Conservation (phyloP, 2,329 filamentous ascomycete genomes). For the Nakataea oryzae region DNA sequence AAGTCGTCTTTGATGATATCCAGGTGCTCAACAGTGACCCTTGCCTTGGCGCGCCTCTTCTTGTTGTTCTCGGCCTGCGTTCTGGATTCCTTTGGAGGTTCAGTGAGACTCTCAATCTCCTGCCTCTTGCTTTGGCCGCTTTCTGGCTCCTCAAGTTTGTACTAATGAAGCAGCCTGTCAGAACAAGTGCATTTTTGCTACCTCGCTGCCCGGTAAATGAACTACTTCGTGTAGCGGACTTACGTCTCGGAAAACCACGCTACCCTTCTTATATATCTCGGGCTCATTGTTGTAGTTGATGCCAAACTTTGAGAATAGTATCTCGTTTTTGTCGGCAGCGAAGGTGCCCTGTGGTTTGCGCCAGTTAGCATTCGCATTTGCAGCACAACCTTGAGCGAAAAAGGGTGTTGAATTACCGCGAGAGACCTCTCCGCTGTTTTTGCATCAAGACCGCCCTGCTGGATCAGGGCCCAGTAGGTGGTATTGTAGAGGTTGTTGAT, state of each 20-base stretch:
- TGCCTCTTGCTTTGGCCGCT: conserved; percentile 31
- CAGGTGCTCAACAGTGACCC: conserved; percentile 71
- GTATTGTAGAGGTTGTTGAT: conserved; percentile 99
- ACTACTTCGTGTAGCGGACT: conserved; percentile 15
- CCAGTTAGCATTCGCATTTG: background rate
- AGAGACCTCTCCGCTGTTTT: conserved; percentile 74
- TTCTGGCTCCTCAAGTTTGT: conserved; percentile 55
- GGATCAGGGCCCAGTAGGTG: conserved; percentile 84
- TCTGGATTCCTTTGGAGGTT: conserved; percentile 53
- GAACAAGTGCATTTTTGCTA: background rate
- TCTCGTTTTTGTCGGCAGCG: conserved; percentile 87
- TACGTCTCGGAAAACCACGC: conserved; percentile 76
- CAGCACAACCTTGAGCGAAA: background rate
- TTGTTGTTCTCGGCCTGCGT: conserved; percentile 75
- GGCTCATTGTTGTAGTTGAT: conserved; percentile 98
- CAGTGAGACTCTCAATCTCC: conserved; percentile 36
- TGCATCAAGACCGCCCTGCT: conserved; percentile 46
- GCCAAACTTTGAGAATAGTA: conserved; percentile 75
- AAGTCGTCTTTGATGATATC: conserved; percentile 96
- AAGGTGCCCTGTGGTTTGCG: conserved; percentile 56
- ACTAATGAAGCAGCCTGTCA: conserved; percentile 35
- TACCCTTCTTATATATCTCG: conserved; percentile 89
- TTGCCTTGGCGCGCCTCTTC: conserved; percentile 72
- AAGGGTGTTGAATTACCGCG: conserved; percentile 39
- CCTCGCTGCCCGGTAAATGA: background rate